Evolutionary conservation across 345 rosid species (phyloP), one percentile per base, ranked within the genome.

Genomic region (Gynandropsis gynandra): DNA sequence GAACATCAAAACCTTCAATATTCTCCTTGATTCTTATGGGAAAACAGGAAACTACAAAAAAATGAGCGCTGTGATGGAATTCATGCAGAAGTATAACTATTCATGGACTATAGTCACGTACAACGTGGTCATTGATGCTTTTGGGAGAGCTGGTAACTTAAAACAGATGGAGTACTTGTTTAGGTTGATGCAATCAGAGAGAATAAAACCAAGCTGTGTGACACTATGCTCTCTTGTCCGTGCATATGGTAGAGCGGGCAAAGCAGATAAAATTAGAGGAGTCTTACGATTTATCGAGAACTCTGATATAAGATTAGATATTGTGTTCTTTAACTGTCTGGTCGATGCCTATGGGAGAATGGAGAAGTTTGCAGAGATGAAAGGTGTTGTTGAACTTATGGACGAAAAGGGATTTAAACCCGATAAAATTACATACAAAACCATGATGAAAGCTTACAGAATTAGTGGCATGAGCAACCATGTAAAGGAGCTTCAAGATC

Each of bases 31-130:
- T 66, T 86, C 94, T 0, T 86, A 86, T 50, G 89, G 88, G 49
- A 86, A 86, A 74, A 69, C 81, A 44, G 85, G 82, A 50, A 63
- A 74, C 47, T 81, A 78, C 54, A 75, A 77, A 61, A 86, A 89
- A 74, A 86, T 86, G 97, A 75, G 95, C 72, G 74, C 92, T 16
- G 94, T 89, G 31, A 89, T 83, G 94, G 83, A 86, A 52, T 89
- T 75, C 69, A 89, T 89, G 97, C 87, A 86, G 70, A 86, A 75
- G 66, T 89, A 83, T 59, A 88, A 86, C 63, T 86, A 76, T 56
- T 83, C 97, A 8, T 86, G 97, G 97, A 86, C 96, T 2, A 77
- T 80, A 56, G 84, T 86, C 47, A 89, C 96, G n/a, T 89, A 89
- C 76, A 86, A 89, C 62, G 80, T 83, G 61, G 85, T 85, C 51